Percentiles rank a stretch among this genome's conserved stretches.
These are phyloP conservation scores for Cordyceps javanica DNA, from an alignment of 2,329 filamentous ascomycete genomes.

Conservation along the genomic window DNA sequence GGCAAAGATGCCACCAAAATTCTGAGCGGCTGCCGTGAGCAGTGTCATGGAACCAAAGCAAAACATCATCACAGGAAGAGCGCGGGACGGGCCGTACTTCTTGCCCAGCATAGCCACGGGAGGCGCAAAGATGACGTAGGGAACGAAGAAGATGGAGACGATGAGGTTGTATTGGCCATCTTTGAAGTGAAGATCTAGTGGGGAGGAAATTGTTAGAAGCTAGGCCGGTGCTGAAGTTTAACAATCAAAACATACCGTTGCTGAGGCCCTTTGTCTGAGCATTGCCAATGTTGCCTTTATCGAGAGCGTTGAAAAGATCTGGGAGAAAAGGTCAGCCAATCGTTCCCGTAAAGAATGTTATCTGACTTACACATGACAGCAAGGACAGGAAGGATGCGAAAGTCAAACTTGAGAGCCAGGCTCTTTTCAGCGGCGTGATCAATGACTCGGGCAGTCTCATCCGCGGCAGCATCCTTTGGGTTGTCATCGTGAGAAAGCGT, in stretches of 20 bases:
- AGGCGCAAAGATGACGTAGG: slow-evolving; percentile 66
- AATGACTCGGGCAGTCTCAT: slow-evolving; percentile 24
- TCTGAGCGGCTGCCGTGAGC: slow-evolving; percentile 43
- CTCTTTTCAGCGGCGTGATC: slow-evolving; percentile 41
- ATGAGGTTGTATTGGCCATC: slow-evolving; percentile 63
- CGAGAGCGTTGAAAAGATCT: slow-evolving; percentile 43
- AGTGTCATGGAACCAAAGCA: slow-evolving; percentile 63
- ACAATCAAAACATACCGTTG: slow-evolving; percentile 21
- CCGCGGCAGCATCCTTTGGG: slow-evolving; percentile 10
- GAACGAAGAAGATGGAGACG: slow-evolving; percentile 68
- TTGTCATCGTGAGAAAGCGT: slow-evolving; percentile 13
- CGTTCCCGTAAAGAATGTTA: background rate
- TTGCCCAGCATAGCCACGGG: slow-evolving; percentile 57
- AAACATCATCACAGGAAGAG: slow-evolving; percentile 68
- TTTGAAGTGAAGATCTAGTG: slow-evolving; percentile 46
- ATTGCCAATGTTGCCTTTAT: slow-evolving; percentile 41
- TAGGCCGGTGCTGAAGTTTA: slow-evolving; percentile 31
- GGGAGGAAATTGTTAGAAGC: slow-evolving; percentile 27
- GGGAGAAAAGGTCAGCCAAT: background rate
- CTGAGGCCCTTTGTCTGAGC: slow-evolving; percentile 48
- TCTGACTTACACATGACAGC: slow-evolving; percentile 42
- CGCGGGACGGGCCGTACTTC: slow-evolving; percentile 59
- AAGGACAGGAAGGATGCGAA: slow-evolving; percentile 46
- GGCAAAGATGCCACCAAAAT: slow-evolving; percentile 44
- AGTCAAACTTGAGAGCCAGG: slow-evolving; percentile 49